Evolutionary conservation across 2,329 filamentous ascomycete genomes (phyloP), one percentile per base, ranked within the genome.

Genomic region (Daldinia sp.): DNA sequence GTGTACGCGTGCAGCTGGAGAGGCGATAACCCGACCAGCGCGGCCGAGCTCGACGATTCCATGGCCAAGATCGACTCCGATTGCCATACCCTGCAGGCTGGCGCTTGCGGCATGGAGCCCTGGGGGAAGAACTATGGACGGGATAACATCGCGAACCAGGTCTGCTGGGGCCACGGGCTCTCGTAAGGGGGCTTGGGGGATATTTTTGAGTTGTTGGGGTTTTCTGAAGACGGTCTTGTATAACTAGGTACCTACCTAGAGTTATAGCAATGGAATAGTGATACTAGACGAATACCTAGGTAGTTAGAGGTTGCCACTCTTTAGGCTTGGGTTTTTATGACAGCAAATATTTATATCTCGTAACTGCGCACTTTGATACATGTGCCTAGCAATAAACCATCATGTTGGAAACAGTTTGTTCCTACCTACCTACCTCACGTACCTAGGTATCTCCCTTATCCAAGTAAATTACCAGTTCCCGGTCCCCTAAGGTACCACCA

Each of bases 91-190:
- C n/a, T 30, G 6, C 13, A 17, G n/a, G 45, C 45, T 9, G 45
- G 45, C 25, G 27, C 27, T 11, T 25, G 25, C 3, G 27, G 25
- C 15, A 48, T 48, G 13, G 45, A 48, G 13, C 23, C 25, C 15
- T 48, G 45, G 45, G 15, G n/a, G 25, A 48, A 48, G 45, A 48
- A 30, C 27, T 48, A 48, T n/a, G 45, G 45, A 15, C 23, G 45
- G 6, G 45, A 49, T 17, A 21, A 17, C 27, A 32, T 32, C 8
- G n/a, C 45, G 8, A 49, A 49, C 17, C 25, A 49, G 27, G 15
- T 49, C 8, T 49, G 45, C 27, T 49, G 45, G 45, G 45, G 45
- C 8, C 25, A 49, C 9, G 9, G 4, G 5, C 37, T 41, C 37
- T 17, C 37, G 10, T 41, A 23, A 21, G 19, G 15, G 37, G 11